Conservation (phyloP, 2,329 filamentous ascomycete species). For the Penicillium sp. region DNA sequence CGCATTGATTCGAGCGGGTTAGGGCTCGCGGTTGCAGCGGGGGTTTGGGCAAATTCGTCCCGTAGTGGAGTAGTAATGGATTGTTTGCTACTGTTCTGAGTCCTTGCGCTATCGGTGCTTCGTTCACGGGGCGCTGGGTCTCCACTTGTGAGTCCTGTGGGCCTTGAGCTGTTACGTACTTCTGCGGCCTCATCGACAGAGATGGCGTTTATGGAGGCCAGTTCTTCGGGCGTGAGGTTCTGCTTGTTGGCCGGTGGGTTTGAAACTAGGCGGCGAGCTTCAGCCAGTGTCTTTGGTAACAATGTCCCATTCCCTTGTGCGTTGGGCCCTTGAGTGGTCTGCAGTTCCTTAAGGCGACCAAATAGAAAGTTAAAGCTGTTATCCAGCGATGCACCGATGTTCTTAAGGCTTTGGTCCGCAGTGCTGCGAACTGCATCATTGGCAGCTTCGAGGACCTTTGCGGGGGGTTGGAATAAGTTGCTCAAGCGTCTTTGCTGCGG, state of each 20-base stretch:
- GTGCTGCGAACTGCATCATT: constrained; percentile 81
- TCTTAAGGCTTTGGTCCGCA: constrained; percentile 88
- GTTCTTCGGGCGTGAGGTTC: constrained; percentile 48
- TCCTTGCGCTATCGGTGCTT: constrained; percentile 64
- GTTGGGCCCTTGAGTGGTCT: constrained; percentile 48
- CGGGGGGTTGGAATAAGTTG: constrained; percentile 78
- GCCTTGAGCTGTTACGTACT: constrained; percentile 35
- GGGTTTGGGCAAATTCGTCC: constrained; percentile 20
- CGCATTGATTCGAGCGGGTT: constrained; percentile 77
- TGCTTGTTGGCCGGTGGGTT: constrained; percentile 49
- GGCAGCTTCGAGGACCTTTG: constrained; percentile 73
- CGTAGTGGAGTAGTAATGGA: constrained; percentile 26
- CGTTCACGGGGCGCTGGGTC: constrained; percentile 62
- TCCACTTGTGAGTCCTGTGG: constrained; percentile 65
- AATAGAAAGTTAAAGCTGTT: constrained; percentile 92
- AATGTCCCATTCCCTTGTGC: constrained; percentile 40
- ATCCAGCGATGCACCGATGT: constrained; percentile 81
- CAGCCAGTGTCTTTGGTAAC: constrained; percentile 85
- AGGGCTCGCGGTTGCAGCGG: constrained; percentile 25
- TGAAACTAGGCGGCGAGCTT: constrained; percentile 82
- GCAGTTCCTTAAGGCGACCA: constrained; percentile 71
- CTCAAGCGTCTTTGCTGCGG: constrained; percentile 72
- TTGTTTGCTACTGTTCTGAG: constrained; percentile 41
- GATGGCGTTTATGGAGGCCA: constrained; percentile 46
- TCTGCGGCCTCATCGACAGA: constrained; percentile 33